Percentiles rank a stretch among this genome's conserved stretches.
phyloP scores from a whole-genome alignment of 495 filamentous ascomycete species.

The Aspergillus asperescens region DNA sequence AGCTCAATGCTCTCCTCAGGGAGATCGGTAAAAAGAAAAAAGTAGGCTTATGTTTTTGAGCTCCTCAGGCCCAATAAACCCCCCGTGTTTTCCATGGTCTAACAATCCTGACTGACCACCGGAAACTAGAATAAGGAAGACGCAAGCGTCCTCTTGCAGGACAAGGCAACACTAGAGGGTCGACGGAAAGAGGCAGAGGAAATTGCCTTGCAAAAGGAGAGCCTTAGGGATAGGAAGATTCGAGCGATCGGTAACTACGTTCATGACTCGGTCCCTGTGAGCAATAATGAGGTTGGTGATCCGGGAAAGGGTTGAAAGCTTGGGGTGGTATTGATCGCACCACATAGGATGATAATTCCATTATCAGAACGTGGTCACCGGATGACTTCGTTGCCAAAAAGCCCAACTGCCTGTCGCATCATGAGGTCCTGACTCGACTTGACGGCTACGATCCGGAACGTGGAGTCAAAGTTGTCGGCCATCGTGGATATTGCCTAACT shows the following conservation, averaged over 20 bases:
- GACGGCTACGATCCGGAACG: conserved; percentile 93
- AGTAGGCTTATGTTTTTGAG: conserved; percentile 35
- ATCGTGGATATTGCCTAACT: conserved; percentile 88
- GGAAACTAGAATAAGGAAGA: conserved; percentile 70
- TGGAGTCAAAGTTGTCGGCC: conserved; percentile 90
- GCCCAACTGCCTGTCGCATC: conserved; percentile 74
- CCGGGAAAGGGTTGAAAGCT: not conserved
- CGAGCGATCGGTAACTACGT: conserved; percentile 90
- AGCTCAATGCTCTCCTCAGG: conserved; percentile 84
- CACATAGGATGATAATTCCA: conserved; percentile 67
- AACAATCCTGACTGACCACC: not conserved
- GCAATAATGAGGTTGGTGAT: conserved; percentile 67
- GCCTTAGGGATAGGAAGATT: conserved; percentile 65
- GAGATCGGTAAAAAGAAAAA: conserved; percentile 91
- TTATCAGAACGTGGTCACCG: conserved; percentile 74
- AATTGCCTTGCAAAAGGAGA: conserved; percentile 66
- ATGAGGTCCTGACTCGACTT: conserved; percentile 82
- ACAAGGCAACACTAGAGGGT: conserved; percentile 72
- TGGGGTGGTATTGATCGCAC: conserved; percentile 58
- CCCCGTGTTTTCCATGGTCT: not conserved
- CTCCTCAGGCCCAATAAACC: too few species aligned
- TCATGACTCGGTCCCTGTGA: conserved; percentile 85
- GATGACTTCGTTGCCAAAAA: conserved; percentile 65
- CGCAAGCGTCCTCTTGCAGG: conserved; percentile 62
- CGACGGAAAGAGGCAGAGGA: conserved; percentile 74